These are phyloP conservation scores for Fusarium sp. DNA, from an alignment of 2,329 filamentous ascomycete species.

Conservation along the genomic window DNA sequence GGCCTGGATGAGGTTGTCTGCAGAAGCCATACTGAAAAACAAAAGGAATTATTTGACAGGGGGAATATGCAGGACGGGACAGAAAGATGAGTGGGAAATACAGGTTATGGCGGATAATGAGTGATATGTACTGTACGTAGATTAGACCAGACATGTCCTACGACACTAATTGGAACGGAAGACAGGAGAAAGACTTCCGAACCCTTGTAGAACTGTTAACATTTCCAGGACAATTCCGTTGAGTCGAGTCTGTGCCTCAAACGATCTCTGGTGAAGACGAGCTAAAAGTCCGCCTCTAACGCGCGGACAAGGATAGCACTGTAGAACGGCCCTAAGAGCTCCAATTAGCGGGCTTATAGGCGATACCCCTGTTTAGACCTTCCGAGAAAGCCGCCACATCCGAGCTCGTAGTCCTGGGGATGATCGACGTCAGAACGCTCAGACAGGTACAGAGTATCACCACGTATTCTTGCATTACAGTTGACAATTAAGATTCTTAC, in stretches of 20 bases:
- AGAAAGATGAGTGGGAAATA: background rate
- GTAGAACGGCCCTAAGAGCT: background rate
- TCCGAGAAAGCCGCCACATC: background rate
- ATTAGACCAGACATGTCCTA: background rate
- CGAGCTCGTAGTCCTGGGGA: background rate
- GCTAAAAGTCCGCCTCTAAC: background rate
- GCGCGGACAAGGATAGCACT: background rate
- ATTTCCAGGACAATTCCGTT: background rate
- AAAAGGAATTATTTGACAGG: background rate
- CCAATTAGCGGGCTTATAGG: background rate
- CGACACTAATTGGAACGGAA: background rate
- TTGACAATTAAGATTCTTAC: background rate
- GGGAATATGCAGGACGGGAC: background rate
- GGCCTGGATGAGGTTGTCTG: constrained; percentile 42
- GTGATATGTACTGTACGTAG: constrained; percentile 4
- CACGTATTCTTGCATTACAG: background rate
- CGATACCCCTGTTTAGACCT: background rate
- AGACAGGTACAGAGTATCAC: background rate
- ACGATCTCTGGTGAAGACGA: background rate
- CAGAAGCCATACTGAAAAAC: constrained; percentile 36
- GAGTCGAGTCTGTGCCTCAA: background rate
- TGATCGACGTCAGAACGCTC: background rate
- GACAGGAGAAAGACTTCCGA: background rate
- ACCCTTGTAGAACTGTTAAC: background rate
- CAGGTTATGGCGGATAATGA: background rate